Evolutionary conservation across 2,329 filamentous ascomycete genomes (phyloP).

Genomic region (Hyphodiscus sp.): DNA sequence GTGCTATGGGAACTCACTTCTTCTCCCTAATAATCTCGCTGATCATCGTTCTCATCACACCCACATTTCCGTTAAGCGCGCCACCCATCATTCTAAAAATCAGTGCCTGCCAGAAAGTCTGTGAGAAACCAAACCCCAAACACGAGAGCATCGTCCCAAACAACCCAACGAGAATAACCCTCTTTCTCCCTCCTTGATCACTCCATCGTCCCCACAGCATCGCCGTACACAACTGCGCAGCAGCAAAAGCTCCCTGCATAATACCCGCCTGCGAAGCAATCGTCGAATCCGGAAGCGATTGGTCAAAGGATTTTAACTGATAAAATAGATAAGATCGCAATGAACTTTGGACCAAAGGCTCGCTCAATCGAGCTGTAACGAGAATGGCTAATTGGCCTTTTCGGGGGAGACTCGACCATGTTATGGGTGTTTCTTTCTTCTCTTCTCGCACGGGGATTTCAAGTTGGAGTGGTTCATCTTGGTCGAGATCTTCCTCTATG

Average conservation of each 20-base stretch:
- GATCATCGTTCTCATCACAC: slow-evolving; percentile 70
- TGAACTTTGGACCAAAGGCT: slow-evolving; percentile 76
- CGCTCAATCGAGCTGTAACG: slow-evolving; percentile 71
- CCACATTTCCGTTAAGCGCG: slow-evolving; percentile 64
- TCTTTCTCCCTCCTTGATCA: slow-evolving; percentile 53
- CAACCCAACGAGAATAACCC: slow-evolving; percentile 56
- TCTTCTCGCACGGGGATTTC: slow-evolving; percentile 14
- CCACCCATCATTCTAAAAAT: slow-evolving; percentile 57
- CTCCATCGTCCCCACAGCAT: slow-evolving; percentile 62
- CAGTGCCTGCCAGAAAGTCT: slow-evolving; percentile 51
- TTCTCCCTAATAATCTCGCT: slow-evolving; percentile 66
- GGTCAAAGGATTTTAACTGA: slow-evolving; percentile 58
- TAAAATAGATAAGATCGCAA: slow-evolving; percentile 61
- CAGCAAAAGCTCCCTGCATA: slow-evolving; percentile 58
- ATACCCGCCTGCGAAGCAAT: slow-evolving; percentile 64
- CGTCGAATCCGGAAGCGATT: slow-evolving; percentile 30
- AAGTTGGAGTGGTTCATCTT: slow-evolving; percentile 23
- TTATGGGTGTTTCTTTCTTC: slow-evolving; percentile 36
- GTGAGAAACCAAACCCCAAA: slow-evolving; percentile 63
- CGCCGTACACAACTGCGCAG: slow-evolving; percentile 63
- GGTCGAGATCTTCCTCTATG: slow-evolving; percentile 18
- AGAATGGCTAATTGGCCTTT: slow-evolving; percentile 76
- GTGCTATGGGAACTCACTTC: slow-evolving; percentile 37
- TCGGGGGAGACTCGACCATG: slow-evolving; percentile 69
- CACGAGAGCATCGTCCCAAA: slow-evolving; percentile 56